A percentile compares a stretch with the other conserved stretches of the same genome.
Evolutionary conservation across 2,329 filamentous ascomycete genomes (phyloP).

Genomic region (Hortaea werneckii): DNA sequence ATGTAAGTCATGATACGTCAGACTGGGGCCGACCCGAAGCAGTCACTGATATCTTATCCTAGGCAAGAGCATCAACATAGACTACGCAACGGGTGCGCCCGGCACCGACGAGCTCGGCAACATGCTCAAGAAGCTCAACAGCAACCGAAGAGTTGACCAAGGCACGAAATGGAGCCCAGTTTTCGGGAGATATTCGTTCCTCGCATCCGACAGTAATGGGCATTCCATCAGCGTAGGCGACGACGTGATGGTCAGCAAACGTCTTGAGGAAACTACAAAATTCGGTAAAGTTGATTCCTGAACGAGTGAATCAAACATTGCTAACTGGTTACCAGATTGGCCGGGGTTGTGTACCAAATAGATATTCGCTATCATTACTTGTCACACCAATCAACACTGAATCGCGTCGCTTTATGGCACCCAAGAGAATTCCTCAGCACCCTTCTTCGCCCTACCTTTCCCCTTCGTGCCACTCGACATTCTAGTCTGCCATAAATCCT

Average conservation of each 20-base stretch:
- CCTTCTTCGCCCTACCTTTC: not conserved
- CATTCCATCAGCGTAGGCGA: constrained; percentile 31
- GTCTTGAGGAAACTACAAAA: constrained; percentile 30
- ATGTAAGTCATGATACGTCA: constrained; percentile 17
- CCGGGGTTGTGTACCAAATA: constrained; percentile 8
- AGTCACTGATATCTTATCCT: too few species aligned
- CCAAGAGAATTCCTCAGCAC: constrained; percentile 1
- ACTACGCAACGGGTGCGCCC: constrained; percentile 35
- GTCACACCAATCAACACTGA: not conserved
- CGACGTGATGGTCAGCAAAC: constrained; percentile 30
- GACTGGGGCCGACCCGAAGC: too few species aligned
- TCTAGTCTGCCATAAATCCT: constrained; percentile 1
- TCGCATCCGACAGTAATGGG: constrained; percentile 23
- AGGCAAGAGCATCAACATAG: constrained; percentile 34
- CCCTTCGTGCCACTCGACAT: not conserved
- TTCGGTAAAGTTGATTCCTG: constrained; percentile 30
- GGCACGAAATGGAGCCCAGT: constrained; percentile 38
- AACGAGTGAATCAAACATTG: not conserved
- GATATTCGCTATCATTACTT: not conserved
- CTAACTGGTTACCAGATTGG: constrained; percentile 3
- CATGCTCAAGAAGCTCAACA: constrained; percentile 36
- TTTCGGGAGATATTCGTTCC: constrained; percentile 39
- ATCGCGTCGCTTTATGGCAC: not conserved
- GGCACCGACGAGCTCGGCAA: constrained; percentile 28
- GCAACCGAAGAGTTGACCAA: constrained; percentile 35